Conservation (phyloP, 2,329 filamentous ascomycete genomes). For the Cyphellophora europaea region DNA sequence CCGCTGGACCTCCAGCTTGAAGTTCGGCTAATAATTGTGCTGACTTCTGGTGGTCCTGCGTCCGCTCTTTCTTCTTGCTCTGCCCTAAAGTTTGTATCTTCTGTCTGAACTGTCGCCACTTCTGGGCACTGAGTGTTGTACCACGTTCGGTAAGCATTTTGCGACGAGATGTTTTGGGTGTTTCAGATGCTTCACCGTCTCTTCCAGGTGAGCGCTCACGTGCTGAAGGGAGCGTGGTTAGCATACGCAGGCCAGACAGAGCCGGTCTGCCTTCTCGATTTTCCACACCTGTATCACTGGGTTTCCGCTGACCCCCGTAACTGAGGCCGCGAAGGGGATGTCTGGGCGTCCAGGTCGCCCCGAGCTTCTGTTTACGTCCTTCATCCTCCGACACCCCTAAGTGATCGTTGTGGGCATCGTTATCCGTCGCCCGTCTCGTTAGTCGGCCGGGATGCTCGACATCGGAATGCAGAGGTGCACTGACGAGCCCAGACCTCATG, state of each 20-base stretch:
- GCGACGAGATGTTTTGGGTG: conserved; percentile 25
- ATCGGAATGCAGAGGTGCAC: conserved; percentile 33
- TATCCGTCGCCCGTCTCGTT: conserved; percentile 54
- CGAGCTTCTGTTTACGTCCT: conserved; percentile 53
- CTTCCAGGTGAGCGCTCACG: conserved; percentile 26
- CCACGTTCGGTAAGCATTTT: conserved; percentile 49
- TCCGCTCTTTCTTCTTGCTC: conserved; percentile 71
- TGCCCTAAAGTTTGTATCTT: conserved; percentile 69
- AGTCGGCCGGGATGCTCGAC: conserved; percentile 37
- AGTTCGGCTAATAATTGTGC: conserved; percentile 94
- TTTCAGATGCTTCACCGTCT: conserved; percentile 8
- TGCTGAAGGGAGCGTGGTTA: conserved; percentile 53
- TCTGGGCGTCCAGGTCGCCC: conserved; percentile 50
- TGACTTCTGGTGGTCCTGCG: conserved; percentile 88
- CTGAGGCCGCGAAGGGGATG: conserved; percentile 47
- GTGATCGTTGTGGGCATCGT: conserved; percentile 48
- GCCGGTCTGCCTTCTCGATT: conserved; percentile 53
- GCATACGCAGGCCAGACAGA: conserved; percentile 54
- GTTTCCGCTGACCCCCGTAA: conserved; percentile 44
- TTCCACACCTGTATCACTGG: conserved; percentile 38
- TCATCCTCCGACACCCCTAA: conserved; percentile 68
- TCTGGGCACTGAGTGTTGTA: conserved; percentile 63
- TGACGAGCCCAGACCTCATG: conserved; percentile 20
- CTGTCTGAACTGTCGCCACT: conserved; percentile 89
- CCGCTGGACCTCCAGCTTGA: conserved; percentile 82